Evolutionary conservation across 1,284 basidiomycete species (phyloP).

Genomic region (Hymenochaete sp.): DNA sequence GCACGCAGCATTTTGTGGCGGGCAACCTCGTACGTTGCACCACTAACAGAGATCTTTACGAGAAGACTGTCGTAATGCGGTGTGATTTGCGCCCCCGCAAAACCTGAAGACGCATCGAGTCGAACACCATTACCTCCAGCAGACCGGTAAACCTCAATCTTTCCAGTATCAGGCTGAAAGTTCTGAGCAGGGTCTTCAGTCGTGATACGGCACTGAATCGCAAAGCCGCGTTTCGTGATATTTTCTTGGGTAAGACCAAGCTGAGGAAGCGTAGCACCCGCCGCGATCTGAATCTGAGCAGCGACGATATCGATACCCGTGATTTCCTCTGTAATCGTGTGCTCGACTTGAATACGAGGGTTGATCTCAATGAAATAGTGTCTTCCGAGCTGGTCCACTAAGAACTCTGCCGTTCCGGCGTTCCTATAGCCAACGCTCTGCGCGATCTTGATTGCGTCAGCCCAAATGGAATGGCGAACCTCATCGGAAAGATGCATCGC

Average conservation of each 20-base stretch:
- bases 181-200: constrained; percentile 89
- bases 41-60: constrained; percentile 94
- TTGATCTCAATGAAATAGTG: constrained; percentile 99
- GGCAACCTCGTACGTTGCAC: constrained; percentile 97
- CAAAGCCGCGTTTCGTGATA: constrained; percentile 93
- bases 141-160: constrained; percentile 98
- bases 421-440: constrained; percentile 91
- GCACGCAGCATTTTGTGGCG: constrained; percentile 98
- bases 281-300: constrained; percentile 97
- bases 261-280: constrained; percentile 91
- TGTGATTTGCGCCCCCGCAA: constrained; percentile 99
- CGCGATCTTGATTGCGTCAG: constrained; percentile 92
- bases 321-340: constrained; percentile 96
- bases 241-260: constrained; percentile 96
- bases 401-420: constrained; percentile 94
- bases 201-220: constrained; percentile 98
- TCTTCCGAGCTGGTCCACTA: constrained; percentile 91
- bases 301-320: constrained; percentile 98
- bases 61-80: constrained; percentile 98
- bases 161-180: constrained; percentile 99
- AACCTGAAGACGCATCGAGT: constrained; percentile 94
- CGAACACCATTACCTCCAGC: constrained; percentile 99
- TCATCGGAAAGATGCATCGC: constrained; percentile 91
- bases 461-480: constrained; percentile 79
- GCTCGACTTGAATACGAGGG: constrained; percentile 97